These are phyloP conservation scores for Gelatoporia subvermispora DNA, from an alignment of 768 basidiomycete species.

Conservation along the genomic window DNA sequence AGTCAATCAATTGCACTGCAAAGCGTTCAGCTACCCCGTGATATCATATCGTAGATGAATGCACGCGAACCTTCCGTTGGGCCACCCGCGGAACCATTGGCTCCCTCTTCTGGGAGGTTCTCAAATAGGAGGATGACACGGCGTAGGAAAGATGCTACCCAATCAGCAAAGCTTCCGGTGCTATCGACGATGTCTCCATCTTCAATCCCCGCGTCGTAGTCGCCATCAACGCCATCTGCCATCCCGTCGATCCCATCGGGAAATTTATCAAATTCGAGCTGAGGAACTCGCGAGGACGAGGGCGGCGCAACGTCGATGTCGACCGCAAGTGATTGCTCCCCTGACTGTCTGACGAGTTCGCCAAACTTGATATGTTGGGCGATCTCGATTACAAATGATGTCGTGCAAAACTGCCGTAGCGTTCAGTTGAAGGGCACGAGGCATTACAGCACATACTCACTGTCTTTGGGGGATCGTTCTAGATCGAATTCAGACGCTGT, in stretches of 20 bases:
- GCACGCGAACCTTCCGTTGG: slow-evolving; percentile 51
- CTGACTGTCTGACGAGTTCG: slow-evolving; percentile 40
- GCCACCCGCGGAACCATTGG: slow-evolving; percentile 55
- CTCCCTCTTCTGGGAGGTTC: slow-evolving; percentile 81
- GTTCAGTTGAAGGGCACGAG: no score
- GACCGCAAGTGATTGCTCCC: slow-evolving; percentile 9
- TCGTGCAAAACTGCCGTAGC: slow-evolving; percentile 62
- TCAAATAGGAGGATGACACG: slow-evolving; percentile 77
- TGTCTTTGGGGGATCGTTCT: slow-evolving; percentile 81
- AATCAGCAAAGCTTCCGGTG: slow-evolving; percentile 72
- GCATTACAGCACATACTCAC: no score
- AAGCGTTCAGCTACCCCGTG: not conserved
- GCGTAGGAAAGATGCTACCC: slow-evolving; percentile 78
- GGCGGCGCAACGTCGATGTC: slow-evolving; percentile 20
- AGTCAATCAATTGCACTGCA: slow-evolving; percentile 69
- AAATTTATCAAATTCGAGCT: slow-evolving; percentile 29
- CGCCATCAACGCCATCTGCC: slow-evolving; percentile 37
- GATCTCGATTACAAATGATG: slow-evolving; percentile 68
- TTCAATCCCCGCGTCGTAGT: slow-evolving; percentile 69
- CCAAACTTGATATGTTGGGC: slow-evolving; percentile 73
- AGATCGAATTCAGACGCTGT: not conserved
- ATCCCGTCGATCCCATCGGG: slow-evolving; percentile 36
- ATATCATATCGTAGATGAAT: not conserved
- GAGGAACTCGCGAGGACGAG: slow-evolving; percentile 13
- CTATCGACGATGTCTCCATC: slow-evolving; percentile 67